These are phyloP conservation scores for Xerocomus spinulosus DNA, from an alignment of 768 basidiomycete genomes.

Conservation along the genomic window DNA sequence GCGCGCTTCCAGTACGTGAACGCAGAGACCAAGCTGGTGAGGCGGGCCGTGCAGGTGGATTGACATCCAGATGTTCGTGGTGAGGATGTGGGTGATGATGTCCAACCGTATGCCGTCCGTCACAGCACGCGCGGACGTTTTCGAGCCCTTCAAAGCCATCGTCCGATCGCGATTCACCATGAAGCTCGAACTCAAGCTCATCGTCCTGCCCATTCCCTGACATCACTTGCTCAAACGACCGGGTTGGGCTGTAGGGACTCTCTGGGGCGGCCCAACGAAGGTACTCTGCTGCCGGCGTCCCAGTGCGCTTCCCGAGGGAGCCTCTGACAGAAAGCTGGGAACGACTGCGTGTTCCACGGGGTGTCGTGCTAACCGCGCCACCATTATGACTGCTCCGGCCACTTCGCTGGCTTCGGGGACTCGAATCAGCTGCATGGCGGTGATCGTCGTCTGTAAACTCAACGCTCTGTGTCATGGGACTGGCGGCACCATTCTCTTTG, in stretches of 20 bases:
- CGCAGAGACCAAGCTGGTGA: slow-evolving; percentile 87
- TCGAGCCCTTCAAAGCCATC: slow-evolving; percentile 89
- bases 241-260: slow-evolving; percentile 70
- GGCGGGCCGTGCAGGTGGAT: slow-evolving; percentile 49
- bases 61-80: slow-evolving; percentile 53
- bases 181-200: slow-evolving; percentile 79
- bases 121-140: slow-evolving; percentile 91
- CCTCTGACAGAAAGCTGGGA: slow-evolving; percentile 71
- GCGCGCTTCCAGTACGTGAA: slow-evolving; percentile 69
- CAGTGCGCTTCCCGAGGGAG: slow-evolving; percentile 78
- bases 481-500: slow-evolving; percentile 33
- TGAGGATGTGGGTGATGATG: slow-evolving; percentile 55
- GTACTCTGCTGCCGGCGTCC: slow-evolving; percentile 91
- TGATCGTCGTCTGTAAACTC: slow-evolving; percentile 51
- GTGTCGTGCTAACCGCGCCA: slow-evolving; percentile 71
- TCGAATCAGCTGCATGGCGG: slow-evolving; percentile 44
- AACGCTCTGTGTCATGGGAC: slow-evolving; percentile 43
- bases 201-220: slow-evolving; percentile 38
- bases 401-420: slow-evolving; percentile 74
- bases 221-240: slow-evolving; percentile 57
- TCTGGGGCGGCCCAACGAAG: slow-evolving; percentile 75
- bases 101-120: slow-evolving; percentile 83
- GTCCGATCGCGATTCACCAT: slow-evolving; percentile 67
- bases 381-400: slow-evolving; percentile 53
- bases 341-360: slow-evolving; percentile 70